phyloP scores from a whole-genome alignment of 164 flowering plant species.

The Cinnamomum micranthum region DNA sequence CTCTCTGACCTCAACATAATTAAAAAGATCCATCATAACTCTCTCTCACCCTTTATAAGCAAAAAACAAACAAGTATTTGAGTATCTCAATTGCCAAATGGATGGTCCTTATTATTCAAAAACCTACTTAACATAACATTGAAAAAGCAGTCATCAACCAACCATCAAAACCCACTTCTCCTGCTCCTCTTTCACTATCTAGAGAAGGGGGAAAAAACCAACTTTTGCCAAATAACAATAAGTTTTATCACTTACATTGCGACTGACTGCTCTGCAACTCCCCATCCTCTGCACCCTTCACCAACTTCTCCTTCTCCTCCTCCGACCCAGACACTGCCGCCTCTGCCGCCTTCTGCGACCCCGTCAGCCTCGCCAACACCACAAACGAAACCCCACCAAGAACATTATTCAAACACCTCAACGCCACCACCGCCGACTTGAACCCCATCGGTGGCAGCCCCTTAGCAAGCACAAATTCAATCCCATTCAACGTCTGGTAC shows the following conservation, averaged over 20 bases:
- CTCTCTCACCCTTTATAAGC: too few relatives aligned
- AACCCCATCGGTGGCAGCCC: constrained; percentile 55
- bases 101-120: not conserved
- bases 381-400: constrained; percentile 91
- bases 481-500: constrained; percentile 84
- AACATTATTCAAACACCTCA: constrained; percentile 75
- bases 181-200: constrained; percentile 1
- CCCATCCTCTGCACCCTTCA: constrained; percentile 17
- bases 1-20: too few relatives aligned
- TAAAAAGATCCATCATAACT: too few relatives aligned
- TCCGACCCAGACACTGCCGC: constrained; percentile 26
- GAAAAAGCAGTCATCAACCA: not conserved
- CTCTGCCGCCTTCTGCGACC: constrained; percentile 59
- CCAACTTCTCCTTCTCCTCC: constrained; percentile 53
- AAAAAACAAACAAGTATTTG: too few relatives aligned
- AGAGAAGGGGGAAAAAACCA: not conserved
- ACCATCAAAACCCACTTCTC: constrained; percentile 6
- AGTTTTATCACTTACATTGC: constrained; percentile 22
- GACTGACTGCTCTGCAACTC: constrained; percentile 28
- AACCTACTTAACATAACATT: constrained; percentile 10
- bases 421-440: constrained; percentile 61
- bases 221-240: not conserved
- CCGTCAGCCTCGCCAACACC: constrained; percentile 78
- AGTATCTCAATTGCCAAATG: not conserved
- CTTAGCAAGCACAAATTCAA: constrained; percentile 70